Percentiles rank a stretch among this genome's conserved stretches.
These are phyloP conservation scores for Quercus dentata DNA, from an alignment of 306 rosid genomes.

Conservation along the genomic window DNA sequence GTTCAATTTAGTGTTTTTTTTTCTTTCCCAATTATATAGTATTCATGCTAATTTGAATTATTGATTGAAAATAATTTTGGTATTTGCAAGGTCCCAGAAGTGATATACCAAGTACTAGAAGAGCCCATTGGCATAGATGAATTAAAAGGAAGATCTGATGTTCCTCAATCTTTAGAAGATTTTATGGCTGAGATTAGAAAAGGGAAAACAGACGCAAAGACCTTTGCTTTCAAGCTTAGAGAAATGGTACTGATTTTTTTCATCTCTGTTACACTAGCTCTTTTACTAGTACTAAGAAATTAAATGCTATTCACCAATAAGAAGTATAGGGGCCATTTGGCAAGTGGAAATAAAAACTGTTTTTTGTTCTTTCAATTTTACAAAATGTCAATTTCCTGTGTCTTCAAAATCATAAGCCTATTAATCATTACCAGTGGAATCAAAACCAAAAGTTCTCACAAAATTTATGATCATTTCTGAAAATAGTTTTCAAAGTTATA, in stretches of 20 bases:
- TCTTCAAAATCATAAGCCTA: too few species aligned
- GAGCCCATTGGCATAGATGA: slow-evolving; percentile 67
- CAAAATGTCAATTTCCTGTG: too few species aligned
- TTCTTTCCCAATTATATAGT: not conserved
- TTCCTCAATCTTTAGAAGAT: slow-evolving; percentile 84
- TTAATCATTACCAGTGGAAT: too few species aligned
- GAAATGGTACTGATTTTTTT: slow-evolving; percentile 55
- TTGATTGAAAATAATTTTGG: slow-evolving; percentile 27
- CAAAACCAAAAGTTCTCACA: too few species aligned
- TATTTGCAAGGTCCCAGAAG: slow-evolving; percentile 81
- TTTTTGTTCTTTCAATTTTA: too few species aligned
- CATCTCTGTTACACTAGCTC: not conserved
- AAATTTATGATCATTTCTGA: not conserved
- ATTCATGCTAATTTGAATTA: slow-evolving; percentile 7
- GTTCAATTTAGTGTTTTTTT: not conserved
- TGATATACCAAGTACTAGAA: slow-evolving; percentile 72
- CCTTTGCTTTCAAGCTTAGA: slow-evolving; percentile 86
- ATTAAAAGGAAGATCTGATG: slow-evolving; percentile 68
- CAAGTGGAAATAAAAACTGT: too few species aligned
- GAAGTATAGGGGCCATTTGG: too few species aligned
- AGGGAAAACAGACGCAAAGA: slow-evolving; percentile 61
- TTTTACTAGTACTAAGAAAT: too few species aligned
- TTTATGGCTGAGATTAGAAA: slow-evolving; percentile 75
- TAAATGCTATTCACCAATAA: too few species aligned
- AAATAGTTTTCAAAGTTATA: not conserved